These are phyloP conservation scores for Eurotiales sp. DNA, from an alignment of 2,329 filamentous ascomycete species.

Conservation along the genomic window DNA sequence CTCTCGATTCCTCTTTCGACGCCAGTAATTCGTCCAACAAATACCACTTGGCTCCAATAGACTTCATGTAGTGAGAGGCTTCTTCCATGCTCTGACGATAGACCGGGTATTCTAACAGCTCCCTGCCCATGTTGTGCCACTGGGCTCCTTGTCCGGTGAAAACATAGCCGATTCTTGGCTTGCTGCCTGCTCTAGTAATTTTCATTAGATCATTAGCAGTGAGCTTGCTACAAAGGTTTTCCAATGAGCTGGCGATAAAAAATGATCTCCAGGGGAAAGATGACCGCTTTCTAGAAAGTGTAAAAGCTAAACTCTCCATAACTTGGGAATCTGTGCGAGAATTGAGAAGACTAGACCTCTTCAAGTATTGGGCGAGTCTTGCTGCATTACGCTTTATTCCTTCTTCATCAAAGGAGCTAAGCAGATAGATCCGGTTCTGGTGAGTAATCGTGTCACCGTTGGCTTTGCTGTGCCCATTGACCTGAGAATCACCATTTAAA, in stretches of 20 bases:
- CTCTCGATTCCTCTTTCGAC: slow-evolving; percentile 16
- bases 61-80: slow-evolving; percentile 21
- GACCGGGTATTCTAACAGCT: slow-evolving; percentile 18
- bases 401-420: slow-evolving; percentile 13
- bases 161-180: slow-evolving; percentile 10
- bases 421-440: slow-evolving; percentile 8
- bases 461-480: background rate
- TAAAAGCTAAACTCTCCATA: slow-evolving; percentile 23
- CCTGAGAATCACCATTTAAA: background rate
- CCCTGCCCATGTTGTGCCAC: slow-evolving; percentile 16
- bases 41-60: slow-evolving; percentile 24
- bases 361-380: slow-evolving; percentile 17
- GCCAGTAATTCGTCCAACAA: slow-evolving; percentile 25
- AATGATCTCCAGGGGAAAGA: slow-evolving; percentile 15
- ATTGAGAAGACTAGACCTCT: slow-evolving; percentile 4
- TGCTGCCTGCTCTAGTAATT: slow-evolving; percentile 10
- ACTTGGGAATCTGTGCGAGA: slow-evolving; percentile 9
- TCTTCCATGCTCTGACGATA: slow-evolving; percentile 20
- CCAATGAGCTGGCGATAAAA: slow-evolving; percentile 17
- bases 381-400: slow-evolving; percentile 17
- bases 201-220: slow-evolving; percentile 15
- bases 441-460: slow-evolving; percentile 4
- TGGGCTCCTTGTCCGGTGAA: slow-evolving; percentile 18
- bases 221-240: slow-evolving; percentile 15
- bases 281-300: slow-evolving; percentile 18